phyloP scores from a whole-genome alignment of 805 yeast genomes.

The Candida boleticola region DNA sequence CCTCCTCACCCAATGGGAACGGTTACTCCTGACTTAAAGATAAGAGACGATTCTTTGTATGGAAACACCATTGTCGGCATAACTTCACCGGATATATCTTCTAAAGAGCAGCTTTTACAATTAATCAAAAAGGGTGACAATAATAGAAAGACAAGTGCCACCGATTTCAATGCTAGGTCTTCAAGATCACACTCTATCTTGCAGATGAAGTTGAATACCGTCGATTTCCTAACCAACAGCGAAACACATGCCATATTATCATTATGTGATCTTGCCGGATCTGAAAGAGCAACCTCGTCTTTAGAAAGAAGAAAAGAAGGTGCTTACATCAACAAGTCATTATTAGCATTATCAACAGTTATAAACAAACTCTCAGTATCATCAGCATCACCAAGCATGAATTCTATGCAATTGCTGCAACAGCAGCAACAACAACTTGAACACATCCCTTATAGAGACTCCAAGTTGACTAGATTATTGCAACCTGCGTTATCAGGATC shows the following conservation, averaged over 20 bases:
- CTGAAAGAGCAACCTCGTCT: constrained; percentile 79
- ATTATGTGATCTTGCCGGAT: constrained; percentile 93
- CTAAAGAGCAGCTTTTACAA: constrained; percentile 58
- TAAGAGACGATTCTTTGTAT: constrained; percentile 69
- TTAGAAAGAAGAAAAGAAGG: constrained; percentile 90
- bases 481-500: constrained; percentile 93
- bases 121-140: constrained; percentile 69
- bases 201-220: constrained; percentile 55
- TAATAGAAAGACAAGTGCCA: constrained; percentile 77
- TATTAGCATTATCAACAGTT: constrained; percentile 89
- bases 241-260: constrained; percentile 63
- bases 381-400: constrained; percentile 17
- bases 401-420: constrained; percentile 7
- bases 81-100: constrained; percentile 54
- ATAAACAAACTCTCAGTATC: constrained; percentile 67
- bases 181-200: constrained; percentile 92
- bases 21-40: constrained; percentile 54
- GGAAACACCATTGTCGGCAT: constrained; percentile 80
- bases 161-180: constrained; percentile 84
- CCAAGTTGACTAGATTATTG: constrained; percentile 82
- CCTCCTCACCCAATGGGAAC: constrained; percentile 10
- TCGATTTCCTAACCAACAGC: constrained; percentile 37
- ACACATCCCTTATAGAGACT: constrained; percentile 91
- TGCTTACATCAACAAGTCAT: constrained; percentile 85
- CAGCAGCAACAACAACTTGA: constrained; percentile 22